A percentile compares a stretch with the other conserved stretches of the same genome.
These are phyloP conservation scores for Diaporthe ilicicola DNA, from an alignment of 2,329 filamentous ascomycete species.

Conservation along the genomic window DNA sequence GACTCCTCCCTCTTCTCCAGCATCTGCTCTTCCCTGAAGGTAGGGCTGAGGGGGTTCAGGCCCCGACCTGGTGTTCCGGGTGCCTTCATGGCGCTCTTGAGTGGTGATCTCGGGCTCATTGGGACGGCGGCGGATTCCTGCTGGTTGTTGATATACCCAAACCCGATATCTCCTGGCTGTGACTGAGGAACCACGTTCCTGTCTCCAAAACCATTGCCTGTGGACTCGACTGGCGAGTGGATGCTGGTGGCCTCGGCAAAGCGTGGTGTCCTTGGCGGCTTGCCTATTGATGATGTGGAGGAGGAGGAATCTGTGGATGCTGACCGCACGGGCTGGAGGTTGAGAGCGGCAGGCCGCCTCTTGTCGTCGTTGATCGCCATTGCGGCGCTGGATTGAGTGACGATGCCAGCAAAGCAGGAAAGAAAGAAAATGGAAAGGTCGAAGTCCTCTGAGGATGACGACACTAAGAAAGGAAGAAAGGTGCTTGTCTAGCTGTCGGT, in stretches of 20 bases:
- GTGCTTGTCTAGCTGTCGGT: slow-evolving; percentile 4
- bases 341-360: slow-evolving; percentile 65
- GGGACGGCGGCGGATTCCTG: slow-evolving; percentile 67
- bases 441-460: slow-evolving; percentile 23
- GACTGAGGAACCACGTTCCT: slow-evolving; percentile 66
- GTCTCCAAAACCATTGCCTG: slow-evolving; percentile 42
- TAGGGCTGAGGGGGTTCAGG: slow-evolving; percentile 87
- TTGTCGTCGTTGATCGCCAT: slow-evolving; percentile 55
- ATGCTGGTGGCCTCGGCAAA: slow-evolving; percentile 85
- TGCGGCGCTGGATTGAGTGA: slow-evolving; percentile 36
- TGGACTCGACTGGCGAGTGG: slow-evolving; percentile 75
- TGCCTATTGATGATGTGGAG: slow-evolving; percentile 62
- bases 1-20: slow-evolving; percentile 84
- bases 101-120: slow-evolving; percentile 77
- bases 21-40: slow-evolving; percentile 86
- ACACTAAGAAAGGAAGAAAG: not conserved
- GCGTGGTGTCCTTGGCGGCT: slow-evolving; percentile 77
- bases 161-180: slow-evolving; percentile 87
- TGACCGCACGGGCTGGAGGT: slow-evolving; percentile 59
- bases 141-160: slow-evolving; percentile 82
- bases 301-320: slow-evolving; percentile 60
- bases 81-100: slow-evolving; percentile 90
- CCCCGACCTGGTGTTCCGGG: slow-evolving; percentile 82
- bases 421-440: slow-evolving; percentile 36
- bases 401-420: slow-evolving; percentile 30